phyloP scores from a whole-genome alignment of 2,329 filamentous ascomycete species.

The Fusarium miscanthi region DNA sequence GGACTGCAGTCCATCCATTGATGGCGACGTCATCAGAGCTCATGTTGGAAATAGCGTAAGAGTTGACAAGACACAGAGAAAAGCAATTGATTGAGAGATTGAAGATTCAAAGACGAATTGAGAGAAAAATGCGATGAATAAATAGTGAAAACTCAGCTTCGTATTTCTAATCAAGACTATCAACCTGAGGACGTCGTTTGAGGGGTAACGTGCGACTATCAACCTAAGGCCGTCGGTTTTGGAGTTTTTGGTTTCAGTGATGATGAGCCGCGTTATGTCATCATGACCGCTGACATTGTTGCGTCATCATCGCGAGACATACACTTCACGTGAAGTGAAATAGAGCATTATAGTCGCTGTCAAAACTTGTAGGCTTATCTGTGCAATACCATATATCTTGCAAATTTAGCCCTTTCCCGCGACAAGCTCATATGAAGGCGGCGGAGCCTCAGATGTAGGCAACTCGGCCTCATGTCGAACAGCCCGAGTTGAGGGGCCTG shows the following conservation, averaged over 20 bases:
- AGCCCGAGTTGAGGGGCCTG: background rate
- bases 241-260: background rate
- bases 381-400: background rate
- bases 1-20: constrained; percentile 60
- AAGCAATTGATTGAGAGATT: no score
- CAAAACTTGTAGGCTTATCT: rapidly evolving
- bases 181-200: constrained; percentile 32
- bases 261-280: background rate
- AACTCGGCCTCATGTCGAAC: background rate
- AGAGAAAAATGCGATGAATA: background rate
- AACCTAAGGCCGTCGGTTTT: constrained; percentile 25
- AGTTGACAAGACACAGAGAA: no score
- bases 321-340: background rate
- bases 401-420: background rate
- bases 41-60: background rate
- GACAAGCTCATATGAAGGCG: constrained; percentile 6
- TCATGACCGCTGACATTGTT: background rate
- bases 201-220: constrained; percentile 21
- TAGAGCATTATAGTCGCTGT: rapidly evolving
- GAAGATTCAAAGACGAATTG: no score
- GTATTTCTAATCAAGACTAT: constrained; percentile 16
- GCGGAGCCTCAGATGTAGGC: background rate
- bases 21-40: background rate
- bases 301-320: background rate
- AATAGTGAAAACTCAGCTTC: background rate